Evolutionary conservation across 2,329 filamentous ascomycete species (phyloP), one percentile per base, ranked within the genome.

Genomic region (Pseudogymnoascus sp.): DNA sequence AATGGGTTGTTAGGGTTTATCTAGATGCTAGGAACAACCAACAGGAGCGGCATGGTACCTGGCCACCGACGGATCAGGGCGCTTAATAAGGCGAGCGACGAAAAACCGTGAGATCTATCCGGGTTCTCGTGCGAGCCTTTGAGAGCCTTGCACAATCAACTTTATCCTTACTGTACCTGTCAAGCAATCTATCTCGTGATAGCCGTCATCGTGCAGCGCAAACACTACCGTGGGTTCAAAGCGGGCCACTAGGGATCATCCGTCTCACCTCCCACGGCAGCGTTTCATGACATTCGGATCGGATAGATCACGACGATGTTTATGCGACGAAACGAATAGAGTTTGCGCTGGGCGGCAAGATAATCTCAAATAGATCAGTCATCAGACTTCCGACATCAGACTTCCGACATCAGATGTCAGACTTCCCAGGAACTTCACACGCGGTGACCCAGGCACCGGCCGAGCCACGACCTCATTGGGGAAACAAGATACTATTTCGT

Each of bases 1-100:
- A n/a, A n/a, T 49, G 23, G 21, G 41, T 8, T 43, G 9, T 23
- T 4, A 23, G 21, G 3, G 3, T 3, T 21, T 21, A 21, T 21
- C 21, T 5, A 11, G 18, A 45, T 25, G 16, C 41, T 12, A 11
- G 70, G 68, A 71, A 68, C 62, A 76, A 75, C 73, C 72, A 25
- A 14, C 43, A 25, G 21, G 12, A 8, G 21, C 12, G 21, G 23
- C 43, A 7, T 38, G 14, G n/a, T 38, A 40, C 37, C 43, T n/a
- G 23, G 21, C 14, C 43, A 49, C 23, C 21, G 21, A 25, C 21
- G 5, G 41, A 25, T 21, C 43, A 49, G 6, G 4, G 21, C 43
- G 12, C 43, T n/a, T n/a, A 25, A 28, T 8, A 49, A 28, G 43
- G 23, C 2, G 5, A 28, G 12, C 6, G 43, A 49, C 14, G 4